phyloP scores from a whole-genome alignment of 306 rosid genomes.

The Echinosophora koreensis region DNA sequence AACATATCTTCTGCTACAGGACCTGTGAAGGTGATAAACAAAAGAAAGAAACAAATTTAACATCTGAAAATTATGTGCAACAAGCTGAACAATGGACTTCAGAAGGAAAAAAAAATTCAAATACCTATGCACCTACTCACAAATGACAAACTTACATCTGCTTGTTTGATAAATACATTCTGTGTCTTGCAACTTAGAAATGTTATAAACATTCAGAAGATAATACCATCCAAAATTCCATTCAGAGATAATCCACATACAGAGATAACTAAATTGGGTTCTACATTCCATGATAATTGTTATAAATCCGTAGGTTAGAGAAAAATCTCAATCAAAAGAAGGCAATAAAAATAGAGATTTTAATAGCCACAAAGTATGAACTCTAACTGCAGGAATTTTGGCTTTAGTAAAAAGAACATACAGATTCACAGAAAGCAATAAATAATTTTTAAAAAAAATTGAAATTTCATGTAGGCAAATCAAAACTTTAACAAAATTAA shows the following conservation, averaged over 20 bases:
- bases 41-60: background rate
- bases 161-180: background rate
- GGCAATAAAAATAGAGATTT: background rate
- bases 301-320: background rate
- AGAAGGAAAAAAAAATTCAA: background rate
- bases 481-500: background rate
- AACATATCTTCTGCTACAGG: slow-evolving; percentile 93
- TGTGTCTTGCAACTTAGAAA: background rate
- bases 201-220: background rate
- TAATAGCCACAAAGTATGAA: background rate
- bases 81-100: background rate
- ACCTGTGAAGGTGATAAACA: slow-evolving; percentile 55
- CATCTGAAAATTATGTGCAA: slow-evolving; percentile 6
- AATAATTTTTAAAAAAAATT: background rate
- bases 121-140: background rate
- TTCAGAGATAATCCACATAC: too few species aligned
- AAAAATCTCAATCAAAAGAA: slow-evolving; percentile 22
- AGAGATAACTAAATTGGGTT: background rate
- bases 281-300: background rate
- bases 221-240: background rate
- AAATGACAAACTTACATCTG: slow-evolving; percentile 5
- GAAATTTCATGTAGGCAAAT: background rate
- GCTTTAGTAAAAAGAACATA: slow-evolving; percentile 11
- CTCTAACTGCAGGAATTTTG: background rate
- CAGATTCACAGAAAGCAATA: background rate